Percentiles rank a stretch among this genome's conserved stretches.
phyloP scores from a whole-genome alignment of 2,329 filamentous ascomycete genomes.

The Lojkania enalia region DNA sequence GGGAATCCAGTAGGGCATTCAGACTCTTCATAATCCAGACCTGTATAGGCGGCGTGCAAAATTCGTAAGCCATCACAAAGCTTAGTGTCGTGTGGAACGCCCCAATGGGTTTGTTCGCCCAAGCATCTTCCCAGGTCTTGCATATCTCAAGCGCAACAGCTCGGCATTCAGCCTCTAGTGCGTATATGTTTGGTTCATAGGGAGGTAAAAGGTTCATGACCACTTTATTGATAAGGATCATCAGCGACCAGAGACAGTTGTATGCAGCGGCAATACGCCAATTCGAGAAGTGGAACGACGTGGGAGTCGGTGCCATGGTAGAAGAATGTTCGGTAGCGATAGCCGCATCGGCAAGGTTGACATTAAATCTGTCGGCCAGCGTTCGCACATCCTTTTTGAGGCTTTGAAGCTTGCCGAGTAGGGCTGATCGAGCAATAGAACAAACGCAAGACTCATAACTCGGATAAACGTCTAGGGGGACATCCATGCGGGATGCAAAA shows the following conservation, averaged over 20 bases:
- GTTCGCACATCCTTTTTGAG: slow-evolving; percentile 28
- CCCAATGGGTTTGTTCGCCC: slow-evolving; percentile 36
- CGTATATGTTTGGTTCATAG: slow-evolving; percentile 23
- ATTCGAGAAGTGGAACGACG: slow-evolving; percentile 33
- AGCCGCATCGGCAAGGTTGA: slow-evolving; percentile 26
- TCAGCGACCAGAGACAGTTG: slow-evolving; percentile 37
- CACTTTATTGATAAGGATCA: slow-evolving; percentile 36
- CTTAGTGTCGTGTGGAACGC: slow-evolving; percentile 37
- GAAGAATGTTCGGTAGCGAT: slow-evolving; percentile 25
- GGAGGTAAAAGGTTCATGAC: slow-evolving; percentile 33
- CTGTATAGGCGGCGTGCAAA: slow-evolving; percentile 26
- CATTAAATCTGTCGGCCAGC: slow-evolving; percentile 24
- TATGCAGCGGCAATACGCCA: slow-evolving; percentile 38
- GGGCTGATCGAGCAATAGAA: slow-evolving; percentile 12
- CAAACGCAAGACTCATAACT: too few relatives aligned
- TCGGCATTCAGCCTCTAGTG: slow-evolving; percentile 32
- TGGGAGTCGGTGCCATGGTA: slow-evolving; percentile 23
- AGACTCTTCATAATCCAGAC: slow-evolving; percentile 32
- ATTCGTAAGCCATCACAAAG: slow-evolving; percentile 40
- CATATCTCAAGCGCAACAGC: slow-evolving; percentile 35
- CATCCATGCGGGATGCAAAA: slow-evolving; percentile 15
- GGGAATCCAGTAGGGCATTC: slow-evolving; percentile 33
- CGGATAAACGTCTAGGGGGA: slow-evolving; percentile 11
- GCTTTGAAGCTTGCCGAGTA: slow-evolving; percentile 28
- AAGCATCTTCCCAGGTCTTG: slow-evolving; percentile 42